Evolutionary conservation across 2,329 filamentous ascomycete species (phyloP), one percentile per base, ranked within the genome.

Genomic region (Colletotrichum sp.): DNA sequence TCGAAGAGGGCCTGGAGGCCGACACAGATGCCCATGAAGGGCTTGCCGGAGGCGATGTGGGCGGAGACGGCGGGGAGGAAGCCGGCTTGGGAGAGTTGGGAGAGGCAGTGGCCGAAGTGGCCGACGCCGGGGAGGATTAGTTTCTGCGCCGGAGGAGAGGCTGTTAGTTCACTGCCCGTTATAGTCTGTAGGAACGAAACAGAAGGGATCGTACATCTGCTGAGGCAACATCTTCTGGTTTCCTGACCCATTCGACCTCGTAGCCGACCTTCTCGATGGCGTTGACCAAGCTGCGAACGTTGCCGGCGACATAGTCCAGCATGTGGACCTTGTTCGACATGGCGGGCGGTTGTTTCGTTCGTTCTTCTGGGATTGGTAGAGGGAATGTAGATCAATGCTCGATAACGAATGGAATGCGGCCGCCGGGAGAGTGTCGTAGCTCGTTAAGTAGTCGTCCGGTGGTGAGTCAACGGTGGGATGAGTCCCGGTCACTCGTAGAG

Each of bases 1-100:
- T 95, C 90, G 82, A 98, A 99, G 0, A 99, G 88, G 1, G 95
- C 95, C 85, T 99, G 97, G 16, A 99, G 85, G 4, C 97, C 97
- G 70, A 99, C 97, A 82, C 97, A 99, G 82, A 99, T 98, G 66
- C 95, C 96, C 93, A 99, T 98, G 83, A 99, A 99, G 16, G 96
- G 96, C 86, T 99, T 99, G n/a, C 96, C 96, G 16, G 94, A 91
- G 68, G 92, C 89, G 81, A 99, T 96, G 87, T 99, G 96, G 79
- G 92, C 89, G 79, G 90, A 92, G 78, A 99, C 93, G 12, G 96
- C 95, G 76, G 95, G 94, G 71, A 96, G 88, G 85, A 96, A 99
- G 78, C 95, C 95, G 49, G 95, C 95, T 57, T 92, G 90, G 18
- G 93, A 89, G 79, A 99, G 93, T 83, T 98, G 96, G 32, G 92